These are phyloP conservation scores for Naganishia albida DNA, from an alignment of 1,284 basidiomycete genomes.

Conservation along the genomic window DNA sequence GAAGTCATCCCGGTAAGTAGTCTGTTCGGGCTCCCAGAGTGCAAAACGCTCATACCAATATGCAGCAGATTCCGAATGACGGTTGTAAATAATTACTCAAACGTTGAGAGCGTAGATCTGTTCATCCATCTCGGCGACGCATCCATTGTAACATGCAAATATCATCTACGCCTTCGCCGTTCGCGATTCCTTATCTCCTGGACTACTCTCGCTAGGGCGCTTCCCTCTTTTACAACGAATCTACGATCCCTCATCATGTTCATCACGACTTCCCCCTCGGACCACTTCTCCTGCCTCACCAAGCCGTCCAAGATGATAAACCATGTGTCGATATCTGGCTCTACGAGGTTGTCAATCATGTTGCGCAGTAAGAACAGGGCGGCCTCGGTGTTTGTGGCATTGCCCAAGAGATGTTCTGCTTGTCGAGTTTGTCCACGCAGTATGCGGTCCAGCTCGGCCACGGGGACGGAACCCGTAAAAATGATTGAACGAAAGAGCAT, in stretches of 20 bases:
- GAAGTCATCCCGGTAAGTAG: no score
- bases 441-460: constrained; percentile 37
- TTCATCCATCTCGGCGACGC: no score
- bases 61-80: no score
- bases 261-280: constrained; percentile 55
- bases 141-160: constrained; percentile 34
- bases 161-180: constrained; percentile 38
- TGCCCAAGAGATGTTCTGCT: constrained; percentile 57
- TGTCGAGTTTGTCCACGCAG: not conserved
- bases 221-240: constrained; percentile 18
- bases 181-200: constrained; percentile 28
- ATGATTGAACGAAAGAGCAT: constrained; percentile 68
- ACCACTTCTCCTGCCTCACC: constrained; percentile 61
- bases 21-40: no score
- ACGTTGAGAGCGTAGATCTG: no score
- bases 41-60: not conserved
- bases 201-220: constrained; percentile 8
- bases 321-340: constrained; percentile 68
- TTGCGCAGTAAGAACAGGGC: constrained; percentile 10
- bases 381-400: constrained; percentile 46
- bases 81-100: no score
- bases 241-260: constrained; percentile 18
- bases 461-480: constrained; percentile 39
- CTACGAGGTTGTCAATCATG: constrained; percentile 62
- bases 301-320: constrained; percentile 69